Percentiles rank a stretch among this genome's conserved stretches.
phyloP scores from a whole-genome alignment of 345 rosid genomes.

The Boechera divaricarpa region DNA sequence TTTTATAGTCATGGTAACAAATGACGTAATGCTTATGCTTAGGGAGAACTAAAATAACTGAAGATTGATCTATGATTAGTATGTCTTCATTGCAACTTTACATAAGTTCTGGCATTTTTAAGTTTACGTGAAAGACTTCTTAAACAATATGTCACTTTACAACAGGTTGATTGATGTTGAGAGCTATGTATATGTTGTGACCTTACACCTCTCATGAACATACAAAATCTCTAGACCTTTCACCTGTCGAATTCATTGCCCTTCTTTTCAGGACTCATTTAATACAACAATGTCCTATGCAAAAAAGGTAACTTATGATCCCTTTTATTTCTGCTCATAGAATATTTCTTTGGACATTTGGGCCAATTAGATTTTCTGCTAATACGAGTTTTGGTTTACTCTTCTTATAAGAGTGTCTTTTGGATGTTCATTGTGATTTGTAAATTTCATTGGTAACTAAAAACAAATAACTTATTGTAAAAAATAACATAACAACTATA shows the following conservation, averaged over 20 bases:
- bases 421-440: not conserved
- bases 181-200: not conserved
- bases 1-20: not conserved
- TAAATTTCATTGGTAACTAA: too few relatives aligned
- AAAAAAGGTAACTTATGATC: not conserved
- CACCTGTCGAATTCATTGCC: not conserved
- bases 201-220: not conserved
- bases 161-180: not conserved
- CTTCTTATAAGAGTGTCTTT: not conserved
- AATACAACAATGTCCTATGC: not conserved
- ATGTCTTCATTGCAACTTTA: not conserved
- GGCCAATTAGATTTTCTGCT: not conserved
- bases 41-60: not conserved
- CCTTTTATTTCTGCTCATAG: not conserved
- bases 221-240: too few relatives aligned
- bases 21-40: constrained; percentile 4
- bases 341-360: not conserved
- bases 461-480: too few relatives aligned
- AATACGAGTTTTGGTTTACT: not conserved
- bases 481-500: too few relatives aligned
- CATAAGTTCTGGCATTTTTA: not conserved
- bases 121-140: not conserved
- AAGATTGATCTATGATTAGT: not conserved
- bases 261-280: not conserved
- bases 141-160: not conserved